Base-by-base conservation (phyloP, 208 protist species). In the Leishmania arabica region DNA sequence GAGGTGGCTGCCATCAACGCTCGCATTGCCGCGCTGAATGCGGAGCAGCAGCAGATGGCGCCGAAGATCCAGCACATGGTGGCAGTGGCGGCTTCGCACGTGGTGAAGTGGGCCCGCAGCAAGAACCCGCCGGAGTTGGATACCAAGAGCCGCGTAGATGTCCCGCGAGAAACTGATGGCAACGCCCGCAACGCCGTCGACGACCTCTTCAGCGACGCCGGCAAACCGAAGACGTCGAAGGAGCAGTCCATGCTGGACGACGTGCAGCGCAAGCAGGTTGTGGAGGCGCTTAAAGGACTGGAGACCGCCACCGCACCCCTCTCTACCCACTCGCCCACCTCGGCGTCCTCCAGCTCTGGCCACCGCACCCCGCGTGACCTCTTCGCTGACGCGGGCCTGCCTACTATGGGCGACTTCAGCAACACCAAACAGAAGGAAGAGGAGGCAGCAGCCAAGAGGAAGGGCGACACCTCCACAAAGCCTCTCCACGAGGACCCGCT, bases 111-210 rank as follows among this genome's bases (percentile, higher is more conserved):
- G 92, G 92, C 92, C 0, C 91, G 94, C 65, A 85, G 83, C 75
- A 97, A 95, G 83, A 95, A 97, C 83, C 91, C 92, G 34, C 90
- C 92, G 6, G 87, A 79, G 77, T 83, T 88, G 37, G 88, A 91
- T 37, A 24, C 82, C n/a, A 54, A 21, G 49, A 68, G 54, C 49
- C 24, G 21, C 54, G 42, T 54, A 13, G 83, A 68, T 71, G 37
- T 80, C 40, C 65, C 56, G 49, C 37, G 27, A 9, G 69, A 34
- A 21, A 42, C 62, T 24, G 60, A 24, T 11, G 31, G 27, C 65
- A 79, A 77, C 56, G 78, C 53, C 66, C 76, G 76, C 70, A 79
- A 62, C 76, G 74, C 51, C 45, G 84, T 91, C 31, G 90, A 94
- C 77, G 87, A 92, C 62, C 87, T 94, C 56, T 91, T 94, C 78